Base-by-base conservation (phyloP, 805 yeast genomes). In the Suhomyces sp. region DNA sequence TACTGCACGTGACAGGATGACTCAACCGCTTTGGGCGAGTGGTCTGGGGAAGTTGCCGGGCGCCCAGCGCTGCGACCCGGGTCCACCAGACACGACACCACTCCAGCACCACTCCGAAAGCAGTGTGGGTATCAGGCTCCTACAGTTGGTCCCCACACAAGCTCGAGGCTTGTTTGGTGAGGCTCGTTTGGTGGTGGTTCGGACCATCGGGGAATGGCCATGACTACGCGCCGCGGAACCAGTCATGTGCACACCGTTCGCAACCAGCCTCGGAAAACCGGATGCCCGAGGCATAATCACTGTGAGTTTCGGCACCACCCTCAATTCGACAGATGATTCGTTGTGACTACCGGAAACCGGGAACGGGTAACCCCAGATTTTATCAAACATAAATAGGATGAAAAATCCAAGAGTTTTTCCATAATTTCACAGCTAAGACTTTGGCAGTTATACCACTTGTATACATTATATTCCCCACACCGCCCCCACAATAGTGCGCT, bases 301-400 rank as follows among this genome's bases (percentile, higher is more conserved):
- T 31, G 42, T 10, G 42, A 2, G 24, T 38, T 38, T 38, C 42
- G 42, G 42, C 42, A 38, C 6, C 23, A 38, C 12, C 13, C 24
- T 19, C 42, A 38, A n/a, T 38, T 8, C 42, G 42, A 38, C 42
- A 8, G 19, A 38, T 38, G 42, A 38, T 38, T 17, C 24, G 42
- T 38, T 17, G 42, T 17, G 24, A 19, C 7, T 17, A 24, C 45
- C 45, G 29, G 29, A 6, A 8, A 22, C 48, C 40, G 26, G 23
- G 29, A 44, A 44, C 40, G 48, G 48, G 38, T 42, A 42, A 31
- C 48, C 48, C 48, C 48, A 46, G 48, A 31, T 31, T 46, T 29
- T 19, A 38, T 19, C 23, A 38, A 19, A 15, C 42, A 46, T 46
- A 46, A 46, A 46, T 46, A 46, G 48, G n/a, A 15, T 13, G 12